Evolutionary conservation across 1,284 basidiomycete genomes (phyloP).

Genomic region (Schizopora paradoxa): DNA sequence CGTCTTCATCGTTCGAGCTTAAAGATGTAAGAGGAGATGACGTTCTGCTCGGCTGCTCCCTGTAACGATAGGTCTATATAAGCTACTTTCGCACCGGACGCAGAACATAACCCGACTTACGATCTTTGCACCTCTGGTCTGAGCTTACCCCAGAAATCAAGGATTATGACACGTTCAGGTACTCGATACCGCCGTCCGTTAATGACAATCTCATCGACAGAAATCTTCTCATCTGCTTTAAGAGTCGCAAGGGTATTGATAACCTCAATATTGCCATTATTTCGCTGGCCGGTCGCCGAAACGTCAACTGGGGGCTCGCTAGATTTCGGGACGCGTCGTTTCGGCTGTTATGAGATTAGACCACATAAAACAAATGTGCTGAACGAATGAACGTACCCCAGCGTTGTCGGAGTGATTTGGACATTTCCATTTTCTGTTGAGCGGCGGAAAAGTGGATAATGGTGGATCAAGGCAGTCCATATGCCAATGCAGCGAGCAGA

Average conservation of each 20-base stretch:
- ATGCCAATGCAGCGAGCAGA: conserved; percentile 95
- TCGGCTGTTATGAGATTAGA: conserved; percentile 44
- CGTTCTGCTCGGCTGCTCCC: conserved; percentile 39
- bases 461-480: conserved; percentile 95
- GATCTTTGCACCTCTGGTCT: conserved; percentile 37
- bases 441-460: conserved; percentile 77
- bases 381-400: conserved; percentile 43
- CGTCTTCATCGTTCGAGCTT: conserved; percentile 61
- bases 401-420: conserved; percentile 89
- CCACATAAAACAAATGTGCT: conserved; percentile 9
- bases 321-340: conserved; percentile 71
- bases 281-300: conserved; percentile 61
- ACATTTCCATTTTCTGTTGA: conserved; percentile 97
- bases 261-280: conserved; percentile 92
- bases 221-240: conserved; percentile 39
- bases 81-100: not conserved
- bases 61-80: not conserved
- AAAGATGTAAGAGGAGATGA: conserved; percentile 73
- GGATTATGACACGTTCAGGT: conserved; percentile 86
- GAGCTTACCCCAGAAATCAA: conserved; percentile 94
- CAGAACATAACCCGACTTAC: conserved; percentile 31
- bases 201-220: conserved; percentile 71
- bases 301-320: conserved; percentile 65
- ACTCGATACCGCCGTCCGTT: conserved; percentile 86
- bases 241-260: conserved; percentile 57